phyloP scores from a whole-genome alignment of 257 asterid species.

The Fraxinus anomala region DNA sequence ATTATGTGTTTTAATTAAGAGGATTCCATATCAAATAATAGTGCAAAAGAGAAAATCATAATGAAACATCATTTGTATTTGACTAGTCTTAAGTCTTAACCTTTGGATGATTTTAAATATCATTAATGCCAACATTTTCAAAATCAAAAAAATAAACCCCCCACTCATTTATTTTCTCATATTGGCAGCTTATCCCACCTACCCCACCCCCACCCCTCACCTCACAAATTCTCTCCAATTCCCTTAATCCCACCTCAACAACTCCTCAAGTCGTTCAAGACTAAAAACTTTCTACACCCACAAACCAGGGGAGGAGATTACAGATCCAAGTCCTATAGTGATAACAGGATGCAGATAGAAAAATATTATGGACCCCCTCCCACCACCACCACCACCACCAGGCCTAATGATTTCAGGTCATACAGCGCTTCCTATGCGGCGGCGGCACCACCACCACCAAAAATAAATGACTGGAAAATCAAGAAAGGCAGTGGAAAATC shows the following conservation, averaged over 20 bases:
- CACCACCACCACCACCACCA: conserved; percentile 12
- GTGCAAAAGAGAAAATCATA: too few relatives aligned
- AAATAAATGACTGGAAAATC: conserved; percentile 38
- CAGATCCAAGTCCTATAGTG: conserved; percentile 41
- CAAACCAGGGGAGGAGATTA: conserved; percentile 30
- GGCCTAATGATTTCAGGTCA: conserved; percentile 52
- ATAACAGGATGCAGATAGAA: conserved; percentile 36
- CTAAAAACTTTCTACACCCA: background rate
- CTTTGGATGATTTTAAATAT: conserved; percentile 1
- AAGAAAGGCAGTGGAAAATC: conserved; percentile 53
- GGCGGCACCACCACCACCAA: conserved; percentile 26
- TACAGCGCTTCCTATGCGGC: conserved; percentile 48
- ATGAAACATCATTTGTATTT: background rate
- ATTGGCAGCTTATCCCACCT: conserved; percentile 31
- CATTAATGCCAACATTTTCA: conserved; percentile 10
- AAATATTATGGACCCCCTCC: conserved; percentile 32
- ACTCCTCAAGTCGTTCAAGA: conserved; percentile 13
- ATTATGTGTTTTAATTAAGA: background rate
- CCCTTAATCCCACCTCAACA: conserved; percentile 24
- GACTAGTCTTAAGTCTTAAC: conserved; percentile 9
- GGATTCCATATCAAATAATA: background rate
- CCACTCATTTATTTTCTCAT: background rate
- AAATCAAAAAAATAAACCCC: conserved; percentile 11
- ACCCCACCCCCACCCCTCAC: conserved; percentile 33
- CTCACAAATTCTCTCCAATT: conserved; percentile 21